These are phyloP conservation scores for Keithomyces neogunnii DNA, from an alignment of 2,329 filamentous ascomycete genomes.

Conservation along the genomic window DNA sequence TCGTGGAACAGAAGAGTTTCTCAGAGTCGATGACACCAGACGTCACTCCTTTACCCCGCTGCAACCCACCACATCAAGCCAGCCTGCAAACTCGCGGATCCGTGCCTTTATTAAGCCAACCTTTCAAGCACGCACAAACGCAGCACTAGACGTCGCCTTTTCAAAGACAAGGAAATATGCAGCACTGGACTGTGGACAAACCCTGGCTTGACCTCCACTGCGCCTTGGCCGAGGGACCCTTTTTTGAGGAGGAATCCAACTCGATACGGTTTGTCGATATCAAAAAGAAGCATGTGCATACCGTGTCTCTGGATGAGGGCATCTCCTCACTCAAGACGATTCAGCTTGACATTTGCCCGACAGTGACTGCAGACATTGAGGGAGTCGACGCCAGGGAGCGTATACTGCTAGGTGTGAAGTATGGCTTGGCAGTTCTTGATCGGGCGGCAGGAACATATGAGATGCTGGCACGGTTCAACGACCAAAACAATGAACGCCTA, in stretches of 20 bases:
- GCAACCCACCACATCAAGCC: background rate
- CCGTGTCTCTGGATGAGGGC: constrained; percentile 56
- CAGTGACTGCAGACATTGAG: constrained; percentile 72
- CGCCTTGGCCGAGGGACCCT: constrained; percentile 65
- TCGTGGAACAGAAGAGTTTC: constrained; percentile 2
- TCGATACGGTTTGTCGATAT: constrained; percentile 76
- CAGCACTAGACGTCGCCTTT: too few species aligned
- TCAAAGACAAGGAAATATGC: constrained; percentile 1
- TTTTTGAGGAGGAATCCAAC: constrained; percentile 58
- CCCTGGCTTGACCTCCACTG: constrained; percentile 55
- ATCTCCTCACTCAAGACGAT: constrained; percentile 54
- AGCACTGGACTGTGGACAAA: constrained; percentile 39
- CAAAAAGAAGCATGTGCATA: constrained; percentile 65
- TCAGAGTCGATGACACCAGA: background rate
- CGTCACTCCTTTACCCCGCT: background rate
- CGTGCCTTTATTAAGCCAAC: too few species aligned
- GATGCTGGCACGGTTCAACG: constrained; percentile 41
- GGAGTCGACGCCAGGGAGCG: constrained; percentile 52
- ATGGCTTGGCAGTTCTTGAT: constrained; percentile 72
- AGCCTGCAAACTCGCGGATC: background rate
- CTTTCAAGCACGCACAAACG: too few species aligned
- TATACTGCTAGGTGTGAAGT: constrained; percentile 72
- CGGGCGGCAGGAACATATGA: constrained; percentile 46
- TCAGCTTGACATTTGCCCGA: constrained; percentile 45
- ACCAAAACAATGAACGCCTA: constrained; percentile 41